A percentile compares a stretch with the other conserved stretches of the same genome.
These are phyloP conservation scores for Amaranthus palmeri DNA, from an alignment of 148 eudicot genomes.

Conservation along the genomic window DNA sequence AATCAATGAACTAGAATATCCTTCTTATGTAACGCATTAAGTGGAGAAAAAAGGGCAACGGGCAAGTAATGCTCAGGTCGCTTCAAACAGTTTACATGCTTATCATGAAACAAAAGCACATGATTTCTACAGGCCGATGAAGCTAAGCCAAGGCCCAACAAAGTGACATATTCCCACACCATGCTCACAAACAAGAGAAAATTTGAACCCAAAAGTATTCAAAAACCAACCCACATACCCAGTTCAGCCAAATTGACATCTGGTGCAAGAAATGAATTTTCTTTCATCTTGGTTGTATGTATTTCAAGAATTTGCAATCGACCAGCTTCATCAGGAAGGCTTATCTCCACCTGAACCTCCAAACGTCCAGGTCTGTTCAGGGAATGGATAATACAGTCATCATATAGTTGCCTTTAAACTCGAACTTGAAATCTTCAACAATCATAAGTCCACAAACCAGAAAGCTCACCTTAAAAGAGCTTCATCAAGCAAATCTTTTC, in stretches of 20 bases:
- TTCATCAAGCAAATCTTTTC: conserved; percentile 98
- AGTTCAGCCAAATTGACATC: conserved; percentile 82
- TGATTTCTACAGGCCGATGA: not conserved
- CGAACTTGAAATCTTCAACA: not conserved
- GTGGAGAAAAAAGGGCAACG: no score
- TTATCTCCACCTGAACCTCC: conserved; percentile 98
- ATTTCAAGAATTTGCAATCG: conserved; percentile 95
- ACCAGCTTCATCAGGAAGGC: conserved; percentile 96
- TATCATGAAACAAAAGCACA: not conserved
- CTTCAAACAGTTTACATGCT: not conserved
- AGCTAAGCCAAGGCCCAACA: not conserved
- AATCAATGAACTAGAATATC: no score
- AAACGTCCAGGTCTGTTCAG: conserved; percentile 87
- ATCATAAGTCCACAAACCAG: not conserved
- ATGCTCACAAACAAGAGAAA: not conserved
- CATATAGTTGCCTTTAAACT: not conserved
- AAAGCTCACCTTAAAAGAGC: conserved; percentile 77
- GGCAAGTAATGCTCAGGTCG: no score
- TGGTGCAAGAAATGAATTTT: conserved; percentile 86
- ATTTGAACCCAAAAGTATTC: not conserved
- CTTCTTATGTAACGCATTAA: no score
- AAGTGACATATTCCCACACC: not conserved
- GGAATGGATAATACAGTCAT: not conserved
- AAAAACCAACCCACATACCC: conserved; percentile 43
- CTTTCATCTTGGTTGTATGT: conserved; percentile 96